Percentiles rank a stretch among this genome's conserved stretches.
phyloP scores from a whole-genome alignment of 495 filamentous ascomycete genomes.

The Neurospora sp. region DNA sequence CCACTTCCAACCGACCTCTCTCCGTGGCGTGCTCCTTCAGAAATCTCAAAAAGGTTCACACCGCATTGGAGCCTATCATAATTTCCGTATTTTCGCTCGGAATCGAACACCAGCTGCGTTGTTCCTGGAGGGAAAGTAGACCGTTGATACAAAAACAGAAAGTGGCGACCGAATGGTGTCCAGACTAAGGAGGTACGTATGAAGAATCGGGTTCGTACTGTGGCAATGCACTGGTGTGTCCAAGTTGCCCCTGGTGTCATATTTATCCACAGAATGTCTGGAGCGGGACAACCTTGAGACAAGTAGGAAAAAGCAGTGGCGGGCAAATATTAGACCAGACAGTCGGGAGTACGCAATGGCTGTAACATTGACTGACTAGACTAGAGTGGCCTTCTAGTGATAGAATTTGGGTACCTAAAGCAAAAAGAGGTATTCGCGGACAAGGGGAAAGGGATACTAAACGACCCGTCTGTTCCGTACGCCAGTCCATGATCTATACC shows the following conservation, averaged over 20 bases:
- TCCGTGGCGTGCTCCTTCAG: not conserved
- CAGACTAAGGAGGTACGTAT: not conserved
- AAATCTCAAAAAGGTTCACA: not conserved
- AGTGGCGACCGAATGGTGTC: not conserved
- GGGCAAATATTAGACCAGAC: not conserved
- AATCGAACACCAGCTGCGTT: not conserved
- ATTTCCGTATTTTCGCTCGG: not conserved
- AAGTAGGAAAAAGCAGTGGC: not conserved
- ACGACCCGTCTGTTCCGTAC: not conserved
- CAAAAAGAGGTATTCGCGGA: not conserved
- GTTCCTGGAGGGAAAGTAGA: not conserved
- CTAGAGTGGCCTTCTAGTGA: not conserved
- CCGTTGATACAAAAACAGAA: not conserved
- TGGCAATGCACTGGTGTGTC: not conserved
- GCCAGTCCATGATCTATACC: conserved; percentile 3
- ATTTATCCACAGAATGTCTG: not conserved
- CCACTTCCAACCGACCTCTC: not conserved
- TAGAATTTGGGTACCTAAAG: not conserved
- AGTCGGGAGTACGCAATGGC: not conserved
- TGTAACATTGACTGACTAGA: not conserved
- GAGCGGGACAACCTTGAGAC: not conserved
- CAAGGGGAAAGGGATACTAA: not conserved
- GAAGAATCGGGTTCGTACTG: not conserved
- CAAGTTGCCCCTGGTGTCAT: not conserved
- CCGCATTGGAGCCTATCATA: not conserved